phyloP scores from a whole-genome alignment of 495 filamentous ascomycete genomes.

The Neurospora sp. region DNA sequence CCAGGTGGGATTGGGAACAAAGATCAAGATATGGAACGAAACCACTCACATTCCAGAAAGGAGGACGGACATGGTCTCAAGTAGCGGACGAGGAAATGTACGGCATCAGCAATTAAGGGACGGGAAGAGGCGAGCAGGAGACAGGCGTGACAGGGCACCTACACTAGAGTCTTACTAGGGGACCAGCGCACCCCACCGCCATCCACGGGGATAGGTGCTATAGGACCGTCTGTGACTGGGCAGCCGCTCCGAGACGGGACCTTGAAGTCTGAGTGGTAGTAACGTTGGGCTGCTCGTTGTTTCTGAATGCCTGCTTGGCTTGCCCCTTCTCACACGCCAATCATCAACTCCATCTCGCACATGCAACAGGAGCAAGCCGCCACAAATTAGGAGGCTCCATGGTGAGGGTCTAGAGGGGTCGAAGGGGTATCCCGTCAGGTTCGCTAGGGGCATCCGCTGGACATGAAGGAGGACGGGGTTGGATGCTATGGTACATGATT shows the following conservation, averaged over 20 bases:
- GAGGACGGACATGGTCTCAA: constrained; percentile 56
- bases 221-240: neutral
- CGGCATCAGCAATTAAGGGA: neutral
- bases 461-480: neutral
- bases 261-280: neutral
- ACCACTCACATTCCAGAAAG: constrained; percentile 70
- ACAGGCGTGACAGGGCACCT: neutral
- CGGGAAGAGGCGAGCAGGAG: constrained; percentile 1
- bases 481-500: neutral
- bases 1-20: neutral
- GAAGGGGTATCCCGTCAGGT: neutral
- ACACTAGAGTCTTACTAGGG: neutral
- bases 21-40: neutral
- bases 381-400: neutral
- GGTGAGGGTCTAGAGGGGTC: neutral
- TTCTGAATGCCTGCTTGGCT: neutral
- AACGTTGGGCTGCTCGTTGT: neutral
- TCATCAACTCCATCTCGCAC: neutral
- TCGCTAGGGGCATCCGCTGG: neutral
- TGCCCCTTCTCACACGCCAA: neutral
- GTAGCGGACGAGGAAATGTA: neutral
- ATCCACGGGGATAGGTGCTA: neutral
- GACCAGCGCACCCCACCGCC: neutral
- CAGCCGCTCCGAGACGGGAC: neutral
- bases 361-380: neutral